These are phyloP conservation scores for Phytophthora fragariae DNA, from an alignment of 352 stramenopile genomes.

Conservation along the genomic window DNA sequence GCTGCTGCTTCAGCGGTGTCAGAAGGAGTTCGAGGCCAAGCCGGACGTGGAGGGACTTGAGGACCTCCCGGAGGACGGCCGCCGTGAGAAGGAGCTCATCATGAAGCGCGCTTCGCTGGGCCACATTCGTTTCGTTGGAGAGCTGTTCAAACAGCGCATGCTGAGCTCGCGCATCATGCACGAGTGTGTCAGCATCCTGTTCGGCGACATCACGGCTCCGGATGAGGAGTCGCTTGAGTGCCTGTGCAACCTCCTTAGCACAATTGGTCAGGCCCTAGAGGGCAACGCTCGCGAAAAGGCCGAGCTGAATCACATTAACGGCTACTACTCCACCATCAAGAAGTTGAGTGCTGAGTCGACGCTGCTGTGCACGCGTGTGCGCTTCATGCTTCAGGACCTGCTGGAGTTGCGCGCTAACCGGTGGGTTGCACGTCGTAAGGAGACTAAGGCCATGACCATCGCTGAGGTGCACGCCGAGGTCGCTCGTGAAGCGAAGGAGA, in stretches of 20 bases:
- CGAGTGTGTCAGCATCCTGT: conserved; percentile 86
- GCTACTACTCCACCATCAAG: conserved; percentile 78
- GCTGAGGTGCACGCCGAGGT: conserved; percentile 81
- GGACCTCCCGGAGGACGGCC: conserved; percentile 54
- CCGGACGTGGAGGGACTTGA: conserved; percentile 77
- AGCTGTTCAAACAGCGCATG: conserved; percentile 96
- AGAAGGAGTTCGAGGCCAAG: conserved; percentile 95
- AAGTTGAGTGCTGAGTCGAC: conserved; percentile 70
- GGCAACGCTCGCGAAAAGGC: conserved; percentile 51
- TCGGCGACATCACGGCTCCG: conserved; percentile 77
- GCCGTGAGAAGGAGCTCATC: conserved; percentile 80
- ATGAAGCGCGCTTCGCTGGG: conserved; percentile 88
- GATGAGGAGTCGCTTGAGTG: conserved; percentile 97
- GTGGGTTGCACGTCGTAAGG: conserved; percentile 78
- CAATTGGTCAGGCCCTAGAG: conserved; percentile 93
- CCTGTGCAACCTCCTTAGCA: conserved; percentile 94
- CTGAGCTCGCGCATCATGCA: conserved; percentile 96
- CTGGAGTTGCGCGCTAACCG: conserved; percentile 81
- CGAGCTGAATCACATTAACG: conserved; percentile 65
- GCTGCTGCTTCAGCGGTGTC: conserved; percentile 92
- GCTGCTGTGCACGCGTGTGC: conserved; percentile 79
- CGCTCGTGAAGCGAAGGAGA: conserved; percentile 74
- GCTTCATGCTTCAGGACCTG: conserved; percentile 88
- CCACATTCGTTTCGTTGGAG: conserved; percentile 97
- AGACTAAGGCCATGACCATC: conserved; percentile 88